Evolutionary conservation across 768 basidiomycete genomes (phyloP).

Genomic region (Rickenella mellea): DNA sequence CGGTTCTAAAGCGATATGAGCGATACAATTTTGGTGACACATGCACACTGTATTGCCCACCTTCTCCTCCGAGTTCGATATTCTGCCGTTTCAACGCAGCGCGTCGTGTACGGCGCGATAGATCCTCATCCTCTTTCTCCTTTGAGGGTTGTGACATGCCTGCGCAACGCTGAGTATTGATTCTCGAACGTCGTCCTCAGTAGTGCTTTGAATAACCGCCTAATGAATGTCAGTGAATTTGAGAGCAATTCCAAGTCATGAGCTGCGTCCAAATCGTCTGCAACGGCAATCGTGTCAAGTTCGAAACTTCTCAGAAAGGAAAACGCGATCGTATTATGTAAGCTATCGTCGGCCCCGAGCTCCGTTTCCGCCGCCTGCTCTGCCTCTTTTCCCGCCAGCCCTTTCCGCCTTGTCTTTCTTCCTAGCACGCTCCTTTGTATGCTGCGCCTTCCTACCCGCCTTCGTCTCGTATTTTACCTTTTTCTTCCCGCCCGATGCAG

Average conservation of each 20-base stretch:
- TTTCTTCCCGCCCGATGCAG: constrained; percentile 11
- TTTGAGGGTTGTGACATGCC: too few species aligned
- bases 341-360: background rate
- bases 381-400: constrained; percentile 54
- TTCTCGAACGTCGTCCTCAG: background rate
- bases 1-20: constrained; percentile 35
- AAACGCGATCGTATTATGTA: too few species aligned
- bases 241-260: too few species aligned
- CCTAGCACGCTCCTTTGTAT: constrained; percentile 51
- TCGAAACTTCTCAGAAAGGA: too few species aligned
- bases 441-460: constrained; percentile 50
- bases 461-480: constrained; percentile 66
- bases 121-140: background rate
- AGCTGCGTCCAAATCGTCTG: too few species aligned
- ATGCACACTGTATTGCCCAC: background rate
- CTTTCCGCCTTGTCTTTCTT: constrained; percentile 63
- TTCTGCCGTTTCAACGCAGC: background rate
- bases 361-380: constrained; percentile 22
- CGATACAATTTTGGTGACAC: background rate
- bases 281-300: too few species aligned
- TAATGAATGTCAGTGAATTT: too few species aligned
- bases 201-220: background rate
- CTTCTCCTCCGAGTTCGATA: background rate
- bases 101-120: background rate
- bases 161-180: too few species aligned